phyloP scores from a whole-genome alignment of 805 yeast species.

The Candida qinlingensis region DNA sequence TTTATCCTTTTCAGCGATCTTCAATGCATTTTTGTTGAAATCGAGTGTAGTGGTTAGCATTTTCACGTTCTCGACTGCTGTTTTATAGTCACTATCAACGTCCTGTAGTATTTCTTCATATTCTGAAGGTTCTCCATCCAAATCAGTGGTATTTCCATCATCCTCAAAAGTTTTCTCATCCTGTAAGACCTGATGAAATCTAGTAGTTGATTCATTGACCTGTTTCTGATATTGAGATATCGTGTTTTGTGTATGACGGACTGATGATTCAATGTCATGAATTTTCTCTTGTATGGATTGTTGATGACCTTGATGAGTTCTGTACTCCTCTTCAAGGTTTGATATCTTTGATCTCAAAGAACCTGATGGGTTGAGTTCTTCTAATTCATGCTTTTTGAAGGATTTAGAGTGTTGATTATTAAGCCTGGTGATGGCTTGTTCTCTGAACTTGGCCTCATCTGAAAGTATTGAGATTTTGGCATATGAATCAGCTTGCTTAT shows the following conservation, averaged over 20 bases:
- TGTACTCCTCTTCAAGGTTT: neutral
- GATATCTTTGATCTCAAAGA: slow-evolving; percentile 10
- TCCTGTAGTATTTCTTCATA: slow-evolving; percentile 48
- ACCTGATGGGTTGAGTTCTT: slow-evolving; percentile 12
- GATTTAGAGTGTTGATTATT: slow-evolving; percentile 19
- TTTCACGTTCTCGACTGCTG: slow-evolving; percentile 60
- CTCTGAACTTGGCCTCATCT: slow-evolving; percentile 34
- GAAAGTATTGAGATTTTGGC: slow-evolving; percentile 45
- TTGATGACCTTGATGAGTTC: neutral
- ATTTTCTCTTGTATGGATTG: slow-evolving; percentile 11
- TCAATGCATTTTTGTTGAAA: slow-evolving; percentile 66
- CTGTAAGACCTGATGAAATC: neutral
- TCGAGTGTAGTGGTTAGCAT: slow-evolving; percentile 63
- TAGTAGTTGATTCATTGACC: neutral
- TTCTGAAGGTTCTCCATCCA: slow-evolving; percentile 36
- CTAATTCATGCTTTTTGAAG: slow-evolving; percentile 20
- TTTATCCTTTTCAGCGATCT: slow-evolving; percentile 49
- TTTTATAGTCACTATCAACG: slow-evolving; percentile 56
- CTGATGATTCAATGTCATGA: slow-evolving; percentile 19
- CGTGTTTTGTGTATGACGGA: slow-evolving; percentile 8
- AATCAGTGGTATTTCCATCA: slow-evolving; percentile 10
- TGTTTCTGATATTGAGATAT: no score
- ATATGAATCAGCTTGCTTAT: slow-evolving; percentile 51
- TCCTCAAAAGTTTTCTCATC: slow-evolving; percentile 1
- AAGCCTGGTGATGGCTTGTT: slow-evolving; percentile 26